phyloP scores from a whole-genome alignment of 768 basidiomycete species.

The Boletus sp. region DNA sequence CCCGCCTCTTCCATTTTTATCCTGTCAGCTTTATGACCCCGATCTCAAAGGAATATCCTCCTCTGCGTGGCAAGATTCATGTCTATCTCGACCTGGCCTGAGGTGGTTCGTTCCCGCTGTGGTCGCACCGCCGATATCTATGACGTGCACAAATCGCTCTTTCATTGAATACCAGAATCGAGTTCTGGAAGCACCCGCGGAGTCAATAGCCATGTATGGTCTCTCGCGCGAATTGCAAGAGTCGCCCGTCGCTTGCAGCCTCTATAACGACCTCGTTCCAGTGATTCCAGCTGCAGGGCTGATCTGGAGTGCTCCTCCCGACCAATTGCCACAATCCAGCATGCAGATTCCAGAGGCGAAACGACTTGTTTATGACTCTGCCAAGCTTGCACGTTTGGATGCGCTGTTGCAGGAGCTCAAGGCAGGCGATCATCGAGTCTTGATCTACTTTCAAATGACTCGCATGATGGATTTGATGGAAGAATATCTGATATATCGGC shows the following conservation, averaged over 20 bases:
- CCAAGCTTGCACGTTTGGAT: constrained; percentile 91
- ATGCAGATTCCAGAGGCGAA: constrained; percentile 96
- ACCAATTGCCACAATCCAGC: constrained; percentile 75
- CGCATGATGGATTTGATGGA: constrained; percentile 99
- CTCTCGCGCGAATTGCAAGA: constrained; percentile 67
- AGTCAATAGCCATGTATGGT: constrained; percentile 80
- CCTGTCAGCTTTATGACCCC: constrained; percentile 41
- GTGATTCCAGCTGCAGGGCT: constrained; percentile 67
- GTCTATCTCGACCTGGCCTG: constrained; percentile 73
- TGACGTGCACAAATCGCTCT: constrained; percentile 71
- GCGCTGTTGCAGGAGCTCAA: constrained; percentile 89
- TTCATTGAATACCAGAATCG: constrained; percentile 71
- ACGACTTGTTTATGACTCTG: constrained; percentile 93
- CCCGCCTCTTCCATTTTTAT: constrained; percentile 15
- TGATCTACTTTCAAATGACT: constrained; percentile 99
- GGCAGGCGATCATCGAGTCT: constrained; percentile 85
- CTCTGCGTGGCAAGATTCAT: constrained; percentile 69
- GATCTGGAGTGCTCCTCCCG: constrained; percentile 56
- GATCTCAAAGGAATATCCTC: constrained; percentile 59
- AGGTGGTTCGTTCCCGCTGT: constrained; percentile 86
- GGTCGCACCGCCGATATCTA: constrained; percentile 78
- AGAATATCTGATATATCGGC: constrained; percentile 95
- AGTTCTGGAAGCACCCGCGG: constrained; percentile 64
- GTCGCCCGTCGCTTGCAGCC: constrained; percentile 47
- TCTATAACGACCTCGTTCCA: constrained; percentile 52